Base-by-base conservation (phyloP, 2,329 filamentous ascomycete genomes). In the Lecanicillium sp. region DNA sequence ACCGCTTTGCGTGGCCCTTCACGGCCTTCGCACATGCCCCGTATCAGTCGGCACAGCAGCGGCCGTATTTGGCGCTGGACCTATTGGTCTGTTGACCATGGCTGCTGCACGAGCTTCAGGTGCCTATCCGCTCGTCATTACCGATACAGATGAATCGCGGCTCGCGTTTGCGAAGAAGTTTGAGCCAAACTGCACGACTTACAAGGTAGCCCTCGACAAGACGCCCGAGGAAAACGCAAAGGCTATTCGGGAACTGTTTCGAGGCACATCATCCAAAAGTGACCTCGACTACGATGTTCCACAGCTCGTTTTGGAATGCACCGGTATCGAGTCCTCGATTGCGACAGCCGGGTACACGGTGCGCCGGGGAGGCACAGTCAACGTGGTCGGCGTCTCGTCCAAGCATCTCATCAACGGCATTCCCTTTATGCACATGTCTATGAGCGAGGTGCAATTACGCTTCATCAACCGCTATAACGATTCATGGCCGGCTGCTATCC, bases 381-480 rank as follows among this genome's bases (percentile, higher is more conserved):
- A 80, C 59, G 75, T 80, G 1, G 76, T 83, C 43, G 79, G 79
- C 0, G 78, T 83, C 1, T 33, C 30, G 15, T 78, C 78, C 2
- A 70, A 63, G 45, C 60, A 69, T 18, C 63, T 73, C 7, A 78
- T 82, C 72, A 76, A 83, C 45, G 80, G 81, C 44, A 46, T 80
- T 18, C 78, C 77, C 0, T 81, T 82, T 45, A 82, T 81, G 78
- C 75, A 81, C 51, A 49, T 81, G 15, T 78, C 73, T 4, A 53
- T 80, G 28, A 71, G 73, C 4, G 77, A 80, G 64, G 70, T 73
- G 43, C 45, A 83, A 47, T 62, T 85, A 18, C 74, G 71, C 28
- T 85, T 85, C 58, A 84, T 83, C 52, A 83, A 85, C 54, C 67
- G 80, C 7, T 85, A 84, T 52, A 66, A 71, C 29, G 78, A 84